Conservation (phyloP, 805 yeast genomes). For the Candida ovalis region DNA sequence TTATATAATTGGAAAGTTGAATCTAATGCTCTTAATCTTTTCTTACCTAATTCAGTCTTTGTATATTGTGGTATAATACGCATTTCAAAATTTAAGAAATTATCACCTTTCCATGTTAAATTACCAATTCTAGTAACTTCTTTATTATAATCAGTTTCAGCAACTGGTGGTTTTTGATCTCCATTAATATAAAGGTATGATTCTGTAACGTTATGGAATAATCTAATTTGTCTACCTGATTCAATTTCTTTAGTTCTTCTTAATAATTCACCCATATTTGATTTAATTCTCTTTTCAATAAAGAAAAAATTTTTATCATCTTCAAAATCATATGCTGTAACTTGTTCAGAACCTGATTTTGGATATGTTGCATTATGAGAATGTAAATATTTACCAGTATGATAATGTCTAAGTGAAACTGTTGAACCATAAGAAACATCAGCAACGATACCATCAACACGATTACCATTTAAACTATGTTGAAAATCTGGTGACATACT, state of each 20-base stretch:
- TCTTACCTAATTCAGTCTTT: conserved; percentile 30
- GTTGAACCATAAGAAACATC: conserved; percentile 70
- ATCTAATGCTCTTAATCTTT: conserved; percentile 51
- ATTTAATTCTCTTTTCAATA: conserved; percentile 45
- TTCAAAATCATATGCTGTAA: conserved; percentile 61
- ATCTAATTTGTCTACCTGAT: conserved; percentile 54
- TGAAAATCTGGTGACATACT: conserved; percentile 67
- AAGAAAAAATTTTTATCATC: conserved; percentile 72
- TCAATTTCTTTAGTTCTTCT: conserved; percentile 25
- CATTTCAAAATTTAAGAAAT: conserved; percentile 67
- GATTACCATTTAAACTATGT: conserved; percentile 46
- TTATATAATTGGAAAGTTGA: conserved; percentile 70
- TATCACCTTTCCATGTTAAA: conserved; percentile 57
- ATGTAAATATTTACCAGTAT: conserved; percentile 77
- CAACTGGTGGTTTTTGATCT: conserved; percentile 76
- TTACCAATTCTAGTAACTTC: conserved; percentile 77
- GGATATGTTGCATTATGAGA: conserved; percentile 72
- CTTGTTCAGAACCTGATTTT: conserved; percentile 68
- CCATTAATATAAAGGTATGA: conserved; percentile 62
- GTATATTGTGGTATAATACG: conserved; percentile 42
- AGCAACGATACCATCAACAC: conserved; percentile 44
- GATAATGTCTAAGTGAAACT: conserved; percentile 65
- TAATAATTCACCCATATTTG: conserved; percentile 36
- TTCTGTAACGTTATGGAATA: conserved; percentile 70
- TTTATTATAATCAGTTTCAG: conserved; percentile 85